Evolutionary conservation across 75 land plant species (phyloP), one percentile per base, ranked within the genome.

Genomic region (Selaginella tamariscina): DNA sequence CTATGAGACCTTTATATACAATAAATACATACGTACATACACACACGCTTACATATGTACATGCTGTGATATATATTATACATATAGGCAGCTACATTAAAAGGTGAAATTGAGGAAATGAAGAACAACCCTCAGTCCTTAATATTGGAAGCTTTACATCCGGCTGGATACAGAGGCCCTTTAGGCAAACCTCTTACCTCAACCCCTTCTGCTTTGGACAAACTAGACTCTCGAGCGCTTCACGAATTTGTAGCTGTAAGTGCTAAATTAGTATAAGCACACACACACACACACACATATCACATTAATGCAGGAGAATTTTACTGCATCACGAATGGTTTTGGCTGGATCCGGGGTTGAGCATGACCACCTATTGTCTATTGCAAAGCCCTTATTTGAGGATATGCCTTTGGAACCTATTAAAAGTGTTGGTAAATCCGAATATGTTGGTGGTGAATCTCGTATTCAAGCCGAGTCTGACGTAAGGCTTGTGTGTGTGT

Each of bases 141-240:
- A 72, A 71, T 93, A 33, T 62, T 89, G 70, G 98, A 93, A 71
- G 96, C 88, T 30, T 75, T 93, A 62, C 96, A 93, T 65, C 77
- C 88, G 18, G 88, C 83, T 70, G 98, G 96, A 5, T 93, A 76
- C 56, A 29, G 69, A 70, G 98, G 98, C 66, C 84, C 84, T 28
- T 67, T 86, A 62, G 86, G 74, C 22, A 81, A 83, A 56, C 84
- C 98, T 70, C 76, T 93, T 29, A 56, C 85, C 71, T 95, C 96
- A 9, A 72, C 96, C 21, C 83, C 83, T 74, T 83, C 98, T 56
- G 80, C 91, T 5, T 27, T 93, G 20, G 73, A 65, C 49, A 74
- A 75, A 32, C 70, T 93, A 64, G 78, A 83, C 68, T 32, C 74
- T 67, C 54, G 71, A 65, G 60, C 82, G 55, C 73, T 93, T 66